Evolutionary conservation across 2,329 filamentous ascomycete species (phyloP).

Genomic region (Aureobasidium sp.): DNA sequence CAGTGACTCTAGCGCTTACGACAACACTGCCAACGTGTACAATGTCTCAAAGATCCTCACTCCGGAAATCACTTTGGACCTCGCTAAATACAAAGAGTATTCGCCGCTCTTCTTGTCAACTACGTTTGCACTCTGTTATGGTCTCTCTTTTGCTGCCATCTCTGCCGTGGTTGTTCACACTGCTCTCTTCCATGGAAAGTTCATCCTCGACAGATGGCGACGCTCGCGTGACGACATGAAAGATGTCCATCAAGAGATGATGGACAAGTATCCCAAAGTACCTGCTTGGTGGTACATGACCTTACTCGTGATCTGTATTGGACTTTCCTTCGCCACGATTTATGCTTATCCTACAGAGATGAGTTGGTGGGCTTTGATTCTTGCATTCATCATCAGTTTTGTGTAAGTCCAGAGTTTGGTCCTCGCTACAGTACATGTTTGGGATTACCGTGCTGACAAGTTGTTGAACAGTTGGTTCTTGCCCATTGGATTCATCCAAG

Average conservation of each 20-base stretch:
- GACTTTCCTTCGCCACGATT: conserved; percentile 14
- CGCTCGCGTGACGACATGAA: conserved; percentile 36
- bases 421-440: not conserved
- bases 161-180: conserved; percentile 75
- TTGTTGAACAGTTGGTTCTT: not conserved
- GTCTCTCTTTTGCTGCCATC: conserved; percentile 74
- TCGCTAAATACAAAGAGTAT: conserved; percentile 64
- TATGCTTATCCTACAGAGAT: conserved; percentile 64
- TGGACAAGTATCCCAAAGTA: conserved; percentile 73
- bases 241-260: conserved; percentile 75
- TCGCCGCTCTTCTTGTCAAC: conserved; percentile 79
- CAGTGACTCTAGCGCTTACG: conserved; percentile 71
- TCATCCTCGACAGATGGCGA: conserved; percentile 71
- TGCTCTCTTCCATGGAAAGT: conserved; percentile 72
- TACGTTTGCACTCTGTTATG: conserved; percentile 81
- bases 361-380: conserved; percentile 71
- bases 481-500: conserved; percentile 57
- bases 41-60: conserved; percentile 74
- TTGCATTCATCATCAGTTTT: conserved; percentile 67
- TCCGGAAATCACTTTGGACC: conserved; percentile 67
- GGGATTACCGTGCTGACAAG: not conserved
- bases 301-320: conserved; percentile 13
- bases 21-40: conserved; percentile 56
- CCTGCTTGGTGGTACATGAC: conserved; percentile 64
- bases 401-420: conserved; percentile 40